Evolutionary conservation across 2,329 filamentous ascomycete genomes (phyloP), one percentile per base, ranked within the genome.

Genomic region (Annulohypoxylon truncatum): DNA sequence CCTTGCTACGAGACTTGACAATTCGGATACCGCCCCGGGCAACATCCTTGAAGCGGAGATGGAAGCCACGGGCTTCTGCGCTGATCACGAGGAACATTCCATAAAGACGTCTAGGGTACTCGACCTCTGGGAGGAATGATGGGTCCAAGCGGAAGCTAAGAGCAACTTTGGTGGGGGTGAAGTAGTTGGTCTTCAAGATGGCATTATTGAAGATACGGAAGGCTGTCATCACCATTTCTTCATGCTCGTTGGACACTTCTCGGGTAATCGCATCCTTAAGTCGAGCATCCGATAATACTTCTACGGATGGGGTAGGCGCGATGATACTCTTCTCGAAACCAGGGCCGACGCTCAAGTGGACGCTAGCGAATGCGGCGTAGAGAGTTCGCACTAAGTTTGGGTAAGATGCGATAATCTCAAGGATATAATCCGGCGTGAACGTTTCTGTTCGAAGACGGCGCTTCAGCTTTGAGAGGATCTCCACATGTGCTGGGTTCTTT

Each of bases 61-160:
- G 96, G 85, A 99, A 99, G 33, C 96, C 96, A 70, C 96, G 90
- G 76, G 96, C 97, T 81, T 99, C 96, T 9, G 96, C 95, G 75
- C 93, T 94, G 79, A 99, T 97, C 71, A 99, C 92, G 54, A 99
- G 86, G 86, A 99, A 99, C 96, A 99, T 99, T 70, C 96, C 96
- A 74, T 96, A 99, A 7, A 99, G 85, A 5, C 90, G 93, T 79
- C 95, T 93, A 46, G 96, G 92, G 79, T 99, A 99, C 80, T 99
- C 96, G 56, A 94, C 89, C 66, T 91, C 86, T 3, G 96, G 96
- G 35, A 99, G 84, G 87, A 99, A 99, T 40, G 83, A 86, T 5
- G 94, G 93, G 77, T 97, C 91, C 67, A 99, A 83, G 58, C 96
- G 92, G 89, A 99, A 99, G 83, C 94, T 97, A 72, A 99, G 87